A percentile compares a stretch with the other conserved stretches of the same genome.
Conservation (phyloP, 805 yeast genomes). For the Candida sonorensis region DNA sequence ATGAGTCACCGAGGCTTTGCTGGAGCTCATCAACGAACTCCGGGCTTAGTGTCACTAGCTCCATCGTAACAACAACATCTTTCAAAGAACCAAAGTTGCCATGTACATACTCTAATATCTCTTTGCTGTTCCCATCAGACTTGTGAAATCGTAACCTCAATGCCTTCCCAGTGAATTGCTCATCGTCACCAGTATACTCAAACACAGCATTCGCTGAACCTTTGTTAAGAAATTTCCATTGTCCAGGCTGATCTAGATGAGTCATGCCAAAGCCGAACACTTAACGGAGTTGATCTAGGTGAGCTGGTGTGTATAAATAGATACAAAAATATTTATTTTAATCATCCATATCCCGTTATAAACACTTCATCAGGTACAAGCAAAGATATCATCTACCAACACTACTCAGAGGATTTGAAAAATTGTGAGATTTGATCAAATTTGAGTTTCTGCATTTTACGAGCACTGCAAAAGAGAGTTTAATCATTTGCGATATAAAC, state of each 20-base stretch:
- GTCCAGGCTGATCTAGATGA: conserved; percentile 14
- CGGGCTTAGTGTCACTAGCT: conserved; percentile 6
- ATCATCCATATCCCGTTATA: too few relatives aligned
- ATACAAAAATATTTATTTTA: too few relatives aligned
- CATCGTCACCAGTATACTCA: conserved; percentile 31
- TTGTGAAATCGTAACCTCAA: conserved; percentile 31
- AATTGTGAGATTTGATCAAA: too few relatives aligned
- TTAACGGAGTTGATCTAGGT: too few relatives aligned
- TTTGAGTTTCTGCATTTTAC: too few relatives aligned
- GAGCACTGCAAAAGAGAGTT: too few relatives aligned
- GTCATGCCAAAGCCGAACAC: too few relatives aligned
- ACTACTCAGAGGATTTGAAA: too few relatives aligned
- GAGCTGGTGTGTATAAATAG: too few relatives aligned
- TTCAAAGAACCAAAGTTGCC: conserved; percentile 7
- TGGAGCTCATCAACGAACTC: conserved; percentile 1
- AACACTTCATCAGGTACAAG: too few relatives aligned
- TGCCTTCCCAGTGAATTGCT: conserved; percentile 28
- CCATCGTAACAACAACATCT: conserved; percentile 12
- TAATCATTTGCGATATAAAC: too few relatives aligned
- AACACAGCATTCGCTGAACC: conserved; percentile 47
- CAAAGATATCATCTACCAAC: too few relatives aligned
- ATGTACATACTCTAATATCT: conserved; percentile 35
- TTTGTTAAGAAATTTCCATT: conserved; percentile 37
- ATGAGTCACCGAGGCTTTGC: not conserved
- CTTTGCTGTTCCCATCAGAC: conserved; percentile 32